phyloP scores from a whole-genome alignment of 2,329 filamentous ascomycete species.

The Alternaria ethzedia region DNA sequence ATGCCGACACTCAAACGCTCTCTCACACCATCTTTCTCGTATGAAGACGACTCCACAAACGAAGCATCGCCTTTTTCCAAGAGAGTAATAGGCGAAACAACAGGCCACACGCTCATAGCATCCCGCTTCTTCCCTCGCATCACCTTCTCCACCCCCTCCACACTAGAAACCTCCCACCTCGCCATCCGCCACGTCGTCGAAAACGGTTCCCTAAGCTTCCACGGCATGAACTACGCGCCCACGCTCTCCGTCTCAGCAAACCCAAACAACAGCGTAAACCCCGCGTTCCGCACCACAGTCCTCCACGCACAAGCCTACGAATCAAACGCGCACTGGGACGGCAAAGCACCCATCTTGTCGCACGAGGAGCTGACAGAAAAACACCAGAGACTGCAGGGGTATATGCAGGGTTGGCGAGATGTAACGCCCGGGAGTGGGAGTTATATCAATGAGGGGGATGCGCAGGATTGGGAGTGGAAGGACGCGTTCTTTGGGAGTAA shows the following conservation, averaged over 20 bases:
- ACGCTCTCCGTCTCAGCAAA: constrained; percentile 7
- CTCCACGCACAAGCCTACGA: constrained; percentile 34
- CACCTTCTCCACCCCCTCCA: constrained; percentile 12
- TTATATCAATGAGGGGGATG: constrained; percentile 41
- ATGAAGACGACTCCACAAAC: not conserved
- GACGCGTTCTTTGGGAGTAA: constrained; percentile 32
- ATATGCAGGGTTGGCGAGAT: constrained; percentile 34
- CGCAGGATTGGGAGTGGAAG: constrained; percentile 34
- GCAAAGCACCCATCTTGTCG: not conserved
- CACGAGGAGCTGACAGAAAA: not conserved
- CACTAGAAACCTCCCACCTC: constrained; percentile 7
- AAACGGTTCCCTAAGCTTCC: constrained; percentile 30
- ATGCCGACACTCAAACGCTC: constrained; percentile 13
- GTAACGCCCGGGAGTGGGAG: constrained; percentile 26
- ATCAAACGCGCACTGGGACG: constrained; percentile 25
- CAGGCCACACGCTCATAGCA: constrained; percentile 32
- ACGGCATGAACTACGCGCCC: constrained; percentile 34
- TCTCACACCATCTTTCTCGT: not conserved
- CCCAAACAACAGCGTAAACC: constrained; percentile 30
- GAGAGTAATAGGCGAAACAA: constrained; percentile 24
- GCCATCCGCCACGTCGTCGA: constrained; percentile 30
- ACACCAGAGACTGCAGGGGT: constrained; percentile 25
- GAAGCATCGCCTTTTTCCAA: not conserved
- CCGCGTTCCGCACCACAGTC: constrained; percentile 29
- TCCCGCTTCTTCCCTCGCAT: constrained; percentile 32